Evolutionary conservation across 495 filamentous ascomycete genomes (phyloP), one percentile per base, ranked within the genome.

Genomic region (Durotheca rogersii): DNA sequence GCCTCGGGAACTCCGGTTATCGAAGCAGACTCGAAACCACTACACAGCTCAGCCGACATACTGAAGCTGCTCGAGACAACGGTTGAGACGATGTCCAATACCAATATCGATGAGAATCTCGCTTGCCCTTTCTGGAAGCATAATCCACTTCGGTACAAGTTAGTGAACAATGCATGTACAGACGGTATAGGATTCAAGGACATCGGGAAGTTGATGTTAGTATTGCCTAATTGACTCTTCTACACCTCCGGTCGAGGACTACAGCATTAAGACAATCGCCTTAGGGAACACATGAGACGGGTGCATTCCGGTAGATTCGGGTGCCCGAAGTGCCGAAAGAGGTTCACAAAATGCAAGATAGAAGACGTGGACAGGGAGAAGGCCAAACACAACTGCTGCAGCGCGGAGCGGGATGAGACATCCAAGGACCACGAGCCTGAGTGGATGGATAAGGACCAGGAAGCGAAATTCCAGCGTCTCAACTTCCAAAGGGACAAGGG

Each of bases 71-170:
- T 58, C 14, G 33, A 47, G 12, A 35, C 47, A 7, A 12, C 35
- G 1, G 4, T 12, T 1, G 14, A 34, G n/a, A 1, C 47, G 19
- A 35, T 32, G n/a, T 14, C 19, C 4, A 32, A 52, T 16, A 18
- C 32, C 9, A 36, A 60, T 11, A 17, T 51, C 7, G 41, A 47
- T 7, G 45, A 47, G 4, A 34, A 51, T 12, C 35, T 60, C 14
- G 56, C 56, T 3, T 60, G 56, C 18, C 56, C 51, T 10, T 55
- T 51, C 41, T 53, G 46, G 50, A 60, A 51, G 19, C 56, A 51
- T 17, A 35, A 55, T 31, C 51, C 56, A 1, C 9, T 18, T 12
- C 51, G 51, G 18, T 60, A 60, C 14, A 6, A 17, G n/a, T 30
- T 18, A 14, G 56, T 60, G 20, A 55, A 47, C 43, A 55, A 44